phyloP scores from a whole-genome alignment of 1,284 basidiomycete genomes.

The Dichomitus squalens region DNA sequence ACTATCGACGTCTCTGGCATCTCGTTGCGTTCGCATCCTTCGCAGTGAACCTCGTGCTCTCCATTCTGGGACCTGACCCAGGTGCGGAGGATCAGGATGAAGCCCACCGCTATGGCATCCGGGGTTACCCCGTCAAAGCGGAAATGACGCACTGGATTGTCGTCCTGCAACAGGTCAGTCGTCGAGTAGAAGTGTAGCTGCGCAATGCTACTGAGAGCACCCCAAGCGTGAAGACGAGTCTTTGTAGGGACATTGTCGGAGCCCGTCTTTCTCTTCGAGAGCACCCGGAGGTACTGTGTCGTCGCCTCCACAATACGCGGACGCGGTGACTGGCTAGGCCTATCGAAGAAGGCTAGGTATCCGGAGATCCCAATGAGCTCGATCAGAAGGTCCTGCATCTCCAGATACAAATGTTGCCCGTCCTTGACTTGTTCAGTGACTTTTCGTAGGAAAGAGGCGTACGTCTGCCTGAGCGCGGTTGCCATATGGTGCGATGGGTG shows the following conservation, averaged over 20 bases:
- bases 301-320: not conserved
- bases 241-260: not conserved
- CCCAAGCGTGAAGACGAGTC: not conserved
- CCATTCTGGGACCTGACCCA: not conserved
- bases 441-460: not conserved
- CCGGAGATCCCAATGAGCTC: not conserved
- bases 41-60: not conserved
- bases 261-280: not conserved
- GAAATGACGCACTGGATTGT: not conserved
- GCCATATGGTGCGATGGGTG: not conserved
- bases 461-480: not conserved
- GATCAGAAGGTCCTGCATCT: not conserved
- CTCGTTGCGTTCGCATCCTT: not conserved
- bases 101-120: not conserved
- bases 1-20: too few relatives aligned
- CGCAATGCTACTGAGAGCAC: not conserved
- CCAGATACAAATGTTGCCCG: not conserved
- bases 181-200: not conserved
- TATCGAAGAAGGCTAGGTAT: not conserved
- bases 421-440: not conserved
- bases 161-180: not conserved
- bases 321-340: not conserved
- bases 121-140: not conserved
- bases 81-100: not conserved
- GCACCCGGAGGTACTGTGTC: not conserved